Evolutionary conservation across 2,329 filamentous ascomycete species (phyloP).

Genomic region (Hypoxylon sp.): DNA sequence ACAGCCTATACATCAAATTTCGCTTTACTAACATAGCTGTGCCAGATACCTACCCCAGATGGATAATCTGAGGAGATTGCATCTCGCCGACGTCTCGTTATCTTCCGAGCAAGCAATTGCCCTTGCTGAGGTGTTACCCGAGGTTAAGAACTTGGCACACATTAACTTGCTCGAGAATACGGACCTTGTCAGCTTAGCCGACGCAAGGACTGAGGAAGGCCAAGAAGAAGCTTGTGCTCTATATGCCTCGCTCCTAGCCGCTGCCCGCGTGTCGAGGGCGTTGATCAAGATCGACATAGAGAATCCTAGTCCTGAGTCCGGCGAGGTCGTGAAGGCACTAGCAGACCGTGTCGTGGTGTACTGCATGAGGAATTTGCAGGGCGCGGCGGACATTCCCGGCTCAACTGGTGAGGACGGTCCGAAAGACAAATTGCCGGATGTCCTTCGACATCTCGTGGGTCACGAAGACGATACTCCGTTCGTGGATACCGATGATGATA

Average conservation of each 20-base stretch:
- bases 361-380: constrained; percentile 91
- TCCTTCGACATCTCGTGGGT: constrained; percentile 89
- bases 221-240: constrained; percentile 96
- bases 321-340: constrained; percentile 90
- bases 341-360: constrained; percentile 97
- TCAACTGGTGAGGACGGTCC: constrained; percentile 54
- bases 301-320: constrained; percentile 83
- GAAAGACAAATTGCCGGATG: constrained; percentile 76
- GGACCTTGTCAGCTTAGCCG: constrained; percentile 77
- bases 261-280: constrained; percentile 84
- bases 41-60: constrained; percentile 84
- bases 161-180: constrained; percentile 89
- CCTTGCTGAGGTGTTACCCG: constrained; percentile 89
- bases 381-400: constrained; percentile 67
- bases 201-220: constrained; percentile 80
- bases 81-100: constrained; percentile 87
- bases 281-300: constrained; percentile 94
- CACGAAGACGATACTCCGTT: constrained; percentile 66
- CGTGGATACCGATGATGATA: constrained; percentile 70
- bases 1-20: background rate
- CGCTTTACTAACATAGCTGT: constrained; percentile 35
- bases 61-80: constrained; percentile 82
- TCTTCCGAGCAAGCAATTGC: constrained; percentile 91
- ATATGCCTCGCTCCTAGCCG: constrained; percentile 91
- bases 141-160: constrained; percentile 85